Evolutionary conservation across 2,329 filamentous ascomycete genomes (phyloP).

Genomic region (Malbranchea cinnamomea): DNA sequence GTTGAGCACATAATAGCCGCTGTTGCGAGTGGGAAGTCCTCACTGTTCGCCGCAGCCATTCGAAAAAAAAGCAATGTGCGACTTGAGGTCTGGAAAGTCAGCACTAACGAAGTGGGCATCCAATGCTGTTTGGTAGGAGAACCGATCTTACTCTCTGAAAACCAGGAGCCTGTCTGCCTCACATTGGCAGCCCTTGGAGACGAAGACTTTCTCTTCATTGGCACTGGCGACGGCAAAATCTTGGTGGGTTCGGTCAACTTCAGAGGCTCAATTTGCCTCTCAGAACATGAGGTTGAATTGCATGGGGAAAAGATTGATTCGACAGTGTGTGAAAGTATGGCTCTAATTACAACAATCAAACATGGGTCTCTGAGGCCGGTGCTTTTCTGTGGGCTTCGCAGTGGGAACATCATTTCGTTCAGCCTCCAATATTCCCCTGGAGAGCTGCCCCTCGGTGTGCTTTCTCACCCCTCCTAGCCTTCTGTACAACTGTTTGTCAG

Average conservation of each 20-base stretch:
- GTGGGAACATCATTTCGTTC: slow-evolving; percentile 26
- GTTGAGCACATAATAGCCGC: slow-evolving; percentile 17
- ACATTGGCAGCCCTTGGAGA: slow-evolving; percentile 17
- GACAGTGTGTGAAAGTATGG: slow-evolving; percentile 22
- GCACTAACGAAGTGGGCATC: slow-evolving; percentile 8
- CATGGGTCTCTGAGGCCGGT: slow-evolving; percentile 10
- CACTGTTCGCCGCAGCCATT: slow-evolving; percentile 17
- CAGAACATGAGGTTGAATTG: slow-evolving; percentile 15
- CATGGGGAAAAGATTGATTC: slow-evolving; percentile 16
- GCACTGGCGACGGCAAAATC: slow-evolving; percentile 25
- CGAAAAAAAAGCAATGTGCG: slow-evolving; percentile 14
- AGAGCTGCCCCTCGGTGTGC: slow-evolving; percentile 16
- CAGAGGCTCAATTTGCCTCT: slow-evolving; percentile 12
- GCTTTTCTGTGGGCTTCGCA: slow-evolving; percentile 32
- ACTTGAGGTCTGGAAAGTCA: slow-evolving; percentile 17
- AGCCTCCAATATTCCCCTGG: slow-evolving; percentile 11
- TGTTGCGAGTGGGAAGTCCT: slow-evolving; percentile 16
- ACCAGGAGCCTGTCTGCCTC: slow-evolving; percentile 24
- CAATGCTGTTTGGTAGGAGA: slow-evolving; percentile 13
- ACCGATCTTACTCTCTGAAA: slow-evolving; percentile 13
- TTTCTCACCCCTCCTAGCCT: slow-evolving; percentile 3
- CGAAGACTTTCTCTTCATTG: slow-evolving; percentile 22
- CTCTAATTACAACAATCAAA: slow-evolving; percentile 13
- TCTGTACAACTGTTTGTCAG: not conserved
- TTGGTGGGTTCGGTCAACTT: slow-evolving; percentile 15